Evolutionary conservation across 2,329 filamentous ascomycete genomes (phyloP).

Genomic region (Penicillium oxalicum): DNA sequence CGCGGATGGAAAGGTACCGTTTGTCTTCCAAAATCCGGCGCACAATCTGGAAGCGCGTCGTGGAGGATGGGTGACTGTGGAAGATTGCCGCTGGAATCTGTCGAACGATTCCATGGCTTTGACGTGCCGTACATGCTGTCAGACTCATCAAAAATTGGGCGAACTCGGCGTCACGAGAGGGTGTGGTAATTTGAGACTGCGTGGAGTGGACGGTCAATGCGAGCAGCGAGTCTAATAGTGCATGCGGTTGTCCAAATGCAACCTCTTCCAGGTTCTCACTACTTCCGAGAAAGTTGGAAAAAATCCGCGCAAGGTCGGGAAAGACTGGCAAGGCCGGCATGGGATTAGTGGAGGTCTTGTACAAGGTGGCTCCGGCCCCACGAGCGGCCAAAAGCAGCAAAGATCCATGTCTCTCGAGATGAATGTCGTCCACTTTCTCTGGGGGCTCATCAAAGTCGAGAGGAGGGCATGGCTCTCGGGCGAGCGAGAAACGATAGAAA

Average conservation of each 20-base stretch:
- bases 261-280: constrained; percentile 33
- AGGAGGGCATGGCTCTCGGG: constrained; percentile 36
- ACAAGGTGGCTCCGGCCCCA: constrained; percentile 46
- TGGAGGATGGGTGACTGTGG: constrained; percentile 49
- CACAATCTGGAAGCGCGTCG: constrained; percentile 50
- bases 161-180: constrained; percentile 48
- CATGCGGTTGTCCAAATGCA: constrained; percentile 44
- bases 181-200: constrained; percentile 41
- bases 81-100: constrained; percentile 36
- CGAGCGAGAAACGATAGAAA: constrained; percentile 40
- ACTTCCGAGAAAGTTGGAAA: constrained; percentile 48
- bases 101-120: constrained; percentile 34
- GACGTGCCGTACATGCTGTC: constrained; percentile 33
- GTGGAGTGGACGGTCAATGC: constrained; percentile 48
- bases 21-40: constrained; percentile 51
- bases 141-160: constrained; percentile 47
- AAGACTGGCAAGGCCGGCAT: constrained; percentile 44
- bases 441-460: constrained; percentile 53
- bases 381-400: constrained; percentile 51
- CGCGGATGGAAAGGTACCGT: constrained; percentile 50
- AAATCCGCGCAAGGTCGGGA: constrained; percentile 47
- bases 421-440: constrained; percentile 47
- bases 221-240: constrained; percentile 50
- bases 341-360: constrained; percentile 34
- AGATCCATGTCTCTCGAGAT: constrained; percentile 51